These are phyloP conservation scores for Mortierella sp. DNA, from an alignment of 371 early-diverging fungal genomes.

Conservation along the genomic window DNA sequence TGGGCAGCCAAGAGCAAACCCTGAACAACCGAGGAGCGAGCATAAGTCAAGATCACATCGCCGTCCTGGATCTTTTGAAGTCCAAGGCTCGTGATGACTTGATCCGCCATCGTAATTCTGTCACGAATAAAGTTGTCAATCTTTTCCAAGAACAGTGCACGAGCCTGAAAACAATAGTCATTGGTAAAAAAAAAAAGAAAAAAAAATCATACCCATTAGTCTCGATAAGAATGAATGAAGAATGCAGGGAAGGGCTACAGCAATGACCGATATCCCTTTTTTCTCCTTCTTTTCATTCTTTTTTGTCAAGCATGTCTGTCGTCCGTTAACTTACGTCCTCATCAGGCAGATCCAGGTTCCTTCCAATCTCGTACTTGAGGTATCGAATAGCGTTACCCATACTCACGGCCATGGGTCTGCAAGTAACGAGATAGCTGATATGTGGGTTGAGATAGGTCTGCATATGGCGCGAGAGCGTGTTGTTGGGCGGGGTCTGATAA, in stretches of 20 bases:
- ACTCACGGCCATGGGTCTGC: conserved; percentile 89
- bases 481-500: conserved; percentile 88
- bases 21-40: conserved; percentile 88
- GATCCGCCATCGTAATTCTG: conserved; percentile 87
- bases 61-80: conserved; percentile 91
- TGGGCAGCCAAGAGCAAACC: conserved; percentile 83
- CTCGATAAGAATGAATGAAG: conserved; percentile 3
- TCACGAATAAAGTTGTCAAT: conserved; percentile 94
- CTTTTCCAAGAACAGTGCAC: conserved; percentile 64
- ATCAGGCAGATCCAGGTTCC: conserved; percentile 82
- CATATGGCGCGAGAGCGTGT: conserved; percentile 85
- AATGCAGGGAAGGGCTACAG: too few species aligned
- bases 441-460: conserved; percentile 87
- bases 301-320: background rate
- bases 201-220: background rate
- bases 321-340: conserved; percentile 71
- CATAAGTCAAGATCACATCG: conserved; percentile 95
- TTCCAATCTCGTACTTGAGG: conserved; percentile 87
- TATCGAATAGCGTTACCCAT: conserved; percentile 96
- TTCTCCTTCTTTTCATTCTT: too few species aligned
- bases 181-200: background rate
- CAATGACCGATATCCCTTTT: too few species aligned
- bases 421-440: conserved; percentile 86
- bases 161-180: conserved; percentile 51
- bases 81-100: conserved; percentile 81